Conservation (phyloP, 169 alveolate genomes). For the Amoebophrya sp. region DNA sequence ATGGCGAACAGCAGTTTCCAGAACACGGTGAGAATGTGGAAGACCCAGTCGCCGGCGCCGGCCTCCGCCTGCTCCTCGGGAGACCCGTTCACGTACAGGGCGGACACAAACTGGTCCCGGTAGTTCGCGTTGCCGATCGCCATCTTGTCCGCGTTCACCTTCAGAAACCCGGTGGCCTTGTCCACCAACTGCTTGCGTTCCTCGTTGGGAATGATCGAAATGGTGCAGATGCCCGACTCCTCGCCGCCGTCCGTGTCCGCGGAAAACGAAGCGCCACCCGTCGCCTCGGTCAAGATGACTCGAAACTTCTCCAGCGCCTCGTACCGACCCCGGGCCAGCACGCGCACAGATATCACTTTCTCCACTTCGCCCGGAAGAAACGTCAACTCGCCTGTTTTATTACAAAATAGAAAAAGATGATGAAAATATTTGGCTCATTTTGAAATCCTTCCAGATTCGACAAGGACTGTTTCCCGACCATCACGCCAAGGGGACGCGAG, state of each 20-base stretch:
- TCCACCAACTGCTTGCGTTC: background rate
- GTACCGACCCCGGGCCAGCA: constrained; percentile 1
- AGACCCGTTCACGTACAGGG: constrained; percentile 28
- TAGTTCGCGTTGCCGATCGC: background rate
- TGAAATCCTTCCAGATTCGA: no score
- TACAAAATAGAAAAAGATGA: background rate
- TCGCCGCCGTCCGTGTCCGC: constrained; percentile 29
- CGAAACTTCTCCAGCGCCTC: constrained; percentile 14
- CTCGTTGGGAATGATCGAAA: constrained; percentile 11
- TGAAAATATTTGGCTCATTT: no score
- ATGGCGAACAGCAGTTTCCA: constrained; percentile 43
- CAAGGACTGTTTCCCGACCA: no score
- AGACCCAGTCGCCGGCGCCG: constrained; percentile 14
- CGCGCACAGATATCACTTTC: background rate
- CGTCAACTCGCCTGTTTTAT: background rate
- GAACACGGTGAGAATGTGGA: constrained; percentile 40
- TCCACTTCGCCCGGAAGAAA: background rate
- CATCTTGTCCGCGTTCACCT: constrained; percentile 37
- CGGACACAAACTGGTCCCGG: constrained; percentile 38
- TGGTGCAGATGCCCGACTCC: background rate
- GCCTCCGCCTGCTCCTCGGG: background rate
- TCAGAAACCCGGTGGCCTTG: constrained; percentile 17
- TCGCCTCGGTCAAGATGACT: background rate
- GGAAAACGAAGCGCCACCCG: background rate
- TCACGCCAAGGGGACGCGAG: no score